phyloP scores from a whole-genome alignment of 108 stramenopile species.

The Skeletonema marinoi region DNA sequence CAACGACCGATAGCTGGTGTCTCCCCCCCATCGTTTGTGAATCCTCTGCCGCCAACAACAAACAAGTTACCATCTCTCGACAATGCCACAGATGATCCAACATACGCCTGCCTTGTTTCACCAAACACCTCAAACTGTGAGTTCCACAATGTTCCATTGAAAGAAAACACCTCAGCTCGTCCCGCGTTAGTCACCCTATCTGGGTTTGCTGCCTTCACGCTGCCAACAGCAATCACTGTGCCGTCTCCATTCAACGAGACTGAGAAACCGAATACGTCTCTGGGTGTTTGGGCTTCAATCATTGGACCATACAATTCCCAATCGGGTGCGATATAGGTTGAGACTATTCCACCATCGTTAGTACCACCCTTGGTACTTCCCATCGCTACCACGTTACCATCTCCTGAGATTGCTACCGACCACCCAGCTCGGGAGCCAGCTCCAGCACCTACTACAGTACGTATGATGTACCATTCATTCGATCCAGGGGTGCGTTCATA shows the following conservation, averaged over 20 bases:
- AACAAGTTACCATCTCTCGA: conserved; percentile 26
- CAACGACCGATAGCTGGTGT: conserved; percentile 7
- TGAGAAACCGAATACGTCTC: conserved; percentile 1
- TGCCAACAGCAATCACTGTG: conserved; percentile 4
- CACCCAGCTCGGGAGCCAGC: not conserved
- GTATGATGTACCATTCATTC: no score
- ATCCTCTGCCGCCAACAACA: conserved; percentile 20
- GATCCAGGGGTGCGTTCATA: not conserved
- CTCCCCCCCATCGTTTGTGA: not conserved
- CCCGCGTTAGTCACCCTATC: conserved; percentile 5
- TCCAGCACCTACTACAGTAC: not conserved
- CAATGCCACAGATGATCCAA: conserved; percentile 28
- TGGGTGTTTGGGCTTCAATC: not conserved
- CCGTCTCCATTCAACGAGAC: conserved; percentile 4
- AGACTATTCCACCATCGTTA: not conserved
- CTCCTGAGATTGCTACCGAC: conserved; percentile 14
- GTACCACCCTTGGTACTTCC: conserved; percentile 5
- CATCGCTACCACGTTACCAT: conserved; percentile 8
- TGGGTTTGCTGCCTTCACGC: not conserved
- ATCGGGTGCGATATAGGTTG: not conserved
- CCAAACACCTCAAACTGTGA: conserved; percentile 16
- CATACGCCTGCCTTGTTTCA: not conserved
- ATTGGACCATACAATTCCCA: not conserved
- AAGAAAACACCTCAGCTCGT: conserved; percentile 4
- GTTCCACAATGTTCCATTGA: conserved; percentile 13